Percentiles rank a stretch among this genome's conserved stretches.
These are phyloP conservation scores for Picochlorum costavermella DNA, from an alignment of 139 green algal genomes.

Conservation along the genomic window DNA sequence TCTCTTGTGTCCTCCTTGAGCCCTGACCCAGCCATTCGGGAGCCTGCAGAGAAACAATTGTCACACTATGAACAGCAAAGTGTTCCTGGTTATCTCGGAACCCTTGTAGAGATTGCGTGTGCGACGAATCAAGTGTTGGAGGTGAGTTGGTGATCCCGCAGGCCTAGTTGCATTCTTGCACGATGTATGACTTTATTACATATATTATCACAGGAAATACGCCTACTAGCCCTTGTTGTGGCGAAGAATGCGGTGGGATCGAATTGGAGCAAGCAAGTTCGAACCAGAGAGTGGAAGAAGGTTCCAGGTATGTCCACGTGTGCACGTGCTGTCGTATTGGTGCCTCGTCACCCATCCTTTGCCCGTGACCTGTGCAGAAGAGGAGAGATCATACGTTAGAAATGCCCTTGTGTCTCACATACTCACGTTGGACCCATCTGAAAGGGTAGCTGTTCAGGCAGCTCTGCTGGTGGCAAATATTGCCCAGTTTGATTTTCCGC, in stretches of 20 bases:
- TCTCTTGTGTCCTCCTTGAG: too few species aligned
- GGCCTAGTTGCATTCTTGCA: too few species aligned
- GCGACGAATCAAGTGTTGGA: slow-evolving; percentile 7
- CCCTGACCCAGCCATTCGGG: too few species aligned
- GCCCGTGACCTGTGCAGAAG: slow-evolving; percentile 10
- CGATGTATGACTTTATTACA: neutral
- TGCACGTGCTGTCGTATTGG: too few species aligned
- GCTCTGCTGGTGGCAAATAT: slow-evolving; percentile 67
- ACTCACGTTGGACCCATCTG: slow-evolving; percentile 43
- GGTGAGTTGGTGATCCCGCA: slow-evolving; percentile 1
- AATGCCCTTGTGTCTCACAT: slow-evolving; percentile 22
- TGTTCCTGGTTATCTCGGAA: neutral
- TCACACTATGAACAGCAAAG: neutral
- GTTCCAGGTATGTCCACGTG: slow-evolving; percentile 8
- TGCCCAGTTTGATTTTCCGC: slow-evolving; percentile 59
- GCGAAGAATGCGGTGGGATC: slow-evolving; percentile 74
- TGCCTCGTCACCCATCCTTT: too few species aligned
- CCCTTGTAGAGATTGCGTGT: slow-evolving; percentile 20
- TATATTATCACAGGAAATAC: slow-evolving; percentile 37
- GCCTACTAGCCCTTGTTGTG: slow-evolving; percentile 61
- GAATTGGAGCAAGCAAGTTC: slow-evolving; percentile 70
- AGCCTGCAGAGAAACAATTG: neutral
- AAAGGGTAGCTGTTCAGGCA: slow-evolving; percentile 53
- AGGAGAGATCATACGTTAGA: slow-evolving; percentile 56
- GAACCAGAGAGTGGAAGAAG: slow-evolving; percentile 47